Evolutionary conservation across 257 asterid genomes (phyloP), one percentile per base, ranked within the genome.

Genomic region (Striga asiatica): DNA sequence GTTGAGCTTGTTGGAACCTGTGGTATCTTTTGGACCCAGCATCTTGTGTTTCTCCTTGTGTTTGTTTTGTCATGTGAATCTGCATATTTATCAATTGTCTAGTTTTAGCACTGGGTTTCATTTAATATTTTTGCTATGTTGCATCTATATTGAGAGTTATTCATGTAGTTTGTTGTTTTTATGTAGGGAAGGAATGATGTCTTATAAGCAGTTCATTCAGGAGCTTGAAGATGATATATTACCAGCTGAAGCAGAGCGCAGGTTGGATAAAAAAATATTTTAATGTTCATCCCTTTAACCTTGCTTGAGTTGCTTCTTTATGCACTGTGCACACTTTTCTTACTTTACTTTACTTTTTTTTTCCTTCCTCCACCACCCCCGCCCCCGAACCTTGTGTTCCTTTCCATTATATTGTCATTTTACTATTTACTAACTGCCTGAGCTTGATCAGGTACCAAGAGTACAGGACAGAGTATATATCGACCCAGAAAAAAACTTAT

Each of bases 191-290:
- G 98, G 98, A 57, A 77, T 92, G 95, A 77, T 87, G 97, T 92
- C 98, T 47, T 92, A 92, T 78, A 92, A 92, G 88, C 98, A 84
- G 69, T 92, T 92, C 73, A 92, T 92, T 74, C 98, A 88, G 84
- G 98, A 92, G 82, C 95, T 92, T 72, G 98, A 92, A 75, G 98
- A 92, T 77, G 98, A 92, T 68, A 79, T 92, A 57, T 68, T 84
- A 60, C 98, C 98, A 35, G 63, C 94, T 71, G 98, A 92, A 71
- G 98, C 98, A 35, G 98, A 92, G 72, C 85, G 83, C 65, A 92
- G 98, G 98, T 92, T 49, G 70, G 82, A 56, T 47, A 27, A 21
- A 25, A n/a, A 60, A 41, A n/a, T n/a, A n/a, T n/a, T n/a, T n/a
- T n/a, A n/a, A n/a, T 42, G 46, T 56, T 32, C n/a, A n/a, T 65